Evolutionary conservation across 108 stramenopile species (phyloP).

Genomic region (Skeletonema costatum): DNA sequence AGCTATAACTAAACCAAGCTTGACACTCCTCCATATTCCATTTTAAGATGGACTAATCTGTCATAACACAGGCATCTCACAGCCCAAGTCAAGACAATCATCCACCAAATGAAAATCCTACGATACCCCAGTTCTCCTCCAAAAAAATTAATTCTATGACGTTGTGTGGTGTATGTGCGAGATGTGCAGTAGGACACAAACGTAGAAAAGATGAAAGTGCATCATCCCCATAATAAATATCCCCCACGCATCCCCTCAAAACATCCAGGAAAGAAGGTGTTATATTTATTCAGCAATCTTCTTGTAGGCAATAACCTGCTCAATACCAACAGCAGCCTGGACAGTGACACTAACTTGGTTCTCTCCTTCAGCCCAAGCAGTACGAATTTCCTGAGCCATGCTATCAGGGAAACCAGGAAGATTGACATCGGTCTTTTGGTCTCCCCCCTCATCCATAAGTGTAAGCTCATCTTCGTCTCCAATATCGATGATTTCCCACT

Average conservation of each 20-base stretch:
- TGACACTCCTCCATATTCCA: background rate
- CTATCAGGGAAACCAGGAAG: slow-evolving; percentile 90
- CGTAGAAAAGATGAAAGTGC: background rate
- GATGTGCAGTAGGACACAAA: background rate
- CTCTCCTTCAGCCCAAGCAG: slow-evolving; percentile 92
- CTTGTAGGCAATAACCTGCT: slow-evolving; percentile 91
- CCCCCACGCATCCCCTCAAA: background rate
- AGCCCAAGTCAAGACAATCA: background rate
- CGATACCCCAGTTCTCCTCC: background rate
- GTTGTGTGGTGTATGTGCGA: background rate
- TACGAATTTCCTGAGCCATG: slow-evolving; percentile 93
- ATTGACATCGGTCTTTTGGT: slow-evolving; percentile 97
- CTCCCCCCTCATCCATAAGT: slow-evolving; percentile 97
- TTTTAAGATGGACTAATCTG: background rate
- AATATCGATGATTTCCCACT: slow-evolving; percentile 98
- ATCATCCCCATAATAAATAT: background rate
- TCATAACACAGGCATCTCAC: too few relatives aligned
- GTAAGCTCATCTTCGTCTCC: slow-evolving; percentile 95
- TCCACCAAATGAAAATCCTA: background rate
- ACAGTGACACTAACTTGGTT: slow-evolving; percentile 85
- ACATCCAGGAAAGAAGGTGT: background rate
- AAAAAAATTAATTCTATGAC: background rate
- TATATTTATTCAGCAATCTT: slow-evolving; percentile 45
- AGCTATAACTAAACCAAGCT: background rate
- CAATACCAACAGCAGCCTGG: slow-evolving; percentile 88